Evolutionary conservation across 1,284 basidiomycete genomes (phyloP).

Genomic region (Cryptococcus sp.): DNA sequence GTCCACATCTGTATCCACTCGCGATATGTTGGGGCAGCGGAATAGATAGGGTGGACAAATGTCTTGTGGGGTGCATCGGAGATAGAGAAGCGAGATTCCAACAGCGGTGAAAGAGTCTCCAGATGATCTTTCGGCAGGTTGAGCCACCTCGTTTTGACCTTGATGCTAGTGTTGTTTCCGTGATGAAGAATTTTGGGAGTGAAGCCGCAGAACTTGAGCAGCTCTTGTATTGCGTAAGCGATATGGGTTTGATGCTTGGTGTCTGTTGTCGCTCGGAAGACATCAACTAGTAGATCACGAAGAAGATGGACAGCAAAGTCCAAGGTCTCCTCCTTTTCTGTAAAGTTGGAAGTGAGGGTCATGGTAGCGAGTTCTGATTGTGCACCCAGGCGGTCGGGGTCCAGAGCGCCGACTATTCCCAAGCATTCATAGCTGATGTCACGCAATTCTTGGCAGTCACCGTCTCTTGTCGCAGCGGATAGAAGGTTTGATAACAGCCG

Average conservation of each 20-base stretch:
- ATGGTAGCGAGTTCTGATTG: slow-evolving; percentile 62
- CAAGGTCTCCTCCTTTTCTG: slow-evolving; percentile 74
- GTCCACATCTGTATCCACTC: slow-evolving; percentile 97
- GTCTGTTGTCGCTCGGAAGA: slow-evolving; percentile 91
- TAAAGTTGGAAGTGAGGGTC: slow-evolving; percentile 80
- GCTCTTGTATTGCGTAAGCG: slow-evolving; percentile 90
- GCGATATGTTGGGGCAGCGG: slow-evolving; percentile 73
- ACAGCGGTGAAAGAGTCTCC: slow-evolving; percentile 85
- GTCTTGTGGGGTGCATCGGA: slow-evolving; percentile 37
- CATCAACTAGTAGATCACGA: slow-evolving; percentile 81
- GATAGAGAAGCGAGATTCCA: slow-evolving; percentile 67
- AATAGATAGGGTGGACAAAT: slow-evolving; percentile 74
- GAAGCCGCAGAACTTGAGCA: slow-evolving; percentile 86
- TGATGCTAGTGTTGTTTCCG: slow-evolving; percentile 62
- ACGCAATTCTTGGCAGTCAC: slow-evolving; percentile 65
- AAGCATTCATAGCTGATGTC: slow-evolving; percentile 84
- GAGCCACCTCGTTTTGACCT: slow-evolving; percentile 71
- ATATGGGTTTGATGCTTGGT: slow-evolving; percentile 87
- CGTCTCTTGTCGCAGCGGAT: slow-evolving; percentile 72
- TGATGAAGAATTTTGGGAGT: slow-evolving; percentile 57
- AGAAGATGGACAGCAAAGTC: slow-evolving; percentile 86
- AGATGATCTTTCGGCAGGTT: slow-evolving; percentile 78
- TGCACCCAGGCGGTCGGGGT: slow-evolving; percentile 79
- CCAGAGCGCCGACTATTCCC: slow-evolving; percentile 90
- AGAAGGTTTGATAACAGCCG: slow-evolving; percentile 71